Evolutionary conservation across 768 basidiomycete genomes (phyloP).

Genomic region (Tulasnella sp.): DNA sequence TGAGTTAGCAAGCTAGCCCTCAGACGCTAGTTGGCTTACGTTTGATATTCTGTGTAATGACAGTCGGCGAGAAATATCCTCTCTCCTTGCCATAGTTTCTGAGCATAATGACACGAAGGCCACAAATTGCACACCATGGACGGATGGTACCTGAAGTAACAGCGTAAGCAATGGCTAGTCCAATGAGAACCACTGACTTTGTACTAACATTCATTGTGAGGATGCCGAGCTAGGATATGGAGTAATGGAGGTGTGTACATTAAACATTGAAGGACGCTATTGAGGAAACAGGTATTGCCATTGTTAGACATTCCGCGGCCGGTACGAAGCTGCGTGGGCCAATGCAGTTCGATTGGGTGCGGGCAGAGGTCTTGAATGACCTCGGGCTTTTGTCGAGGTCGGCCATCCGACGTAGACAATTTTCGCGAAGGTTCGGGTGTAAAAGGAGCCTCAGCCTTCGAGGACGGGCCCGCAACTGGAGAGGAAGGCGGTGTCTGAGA

Average conservation of each 20-base stretch:
- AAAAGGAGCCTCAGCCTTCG: background rate
- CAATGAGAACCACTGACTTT: too few species aligned
- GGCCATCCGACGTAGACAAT: too few species aligned
- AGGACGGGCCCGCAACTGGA: background rate
- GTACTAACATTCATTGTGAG: conserved; percentile 53
- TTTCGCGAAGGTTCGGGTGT: background rate
- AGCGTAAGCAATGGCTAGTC: background rate
- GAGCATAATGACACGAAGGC: conserved; percentile 27
- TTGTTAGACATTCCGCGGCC: conserved; percentile 68
- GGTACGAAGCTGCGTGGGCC: conserved; percentile 3
- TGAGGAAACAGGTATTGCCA: conserved; percentile 94
- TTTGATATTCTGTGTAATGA: conserved; percentile 45
- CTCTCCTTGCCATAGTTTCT: conserved; percentile 24
- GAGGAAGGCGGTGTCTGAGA: background rate
- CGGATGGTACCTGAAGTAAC: background rate
- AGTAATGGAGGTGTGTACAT: conserved; percentile 86
- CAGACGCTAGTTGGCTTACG: background rate
- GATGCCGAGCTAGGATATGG: conserved; percentile 36
- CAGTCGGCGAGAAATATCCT: conserved; percentile 44
- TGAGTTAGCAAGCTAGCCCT: background rate
- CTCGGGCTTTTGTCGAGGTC: background rate
- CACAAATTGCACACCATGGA: background rate
- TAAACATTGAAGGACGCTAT: conserved; percentile 87
- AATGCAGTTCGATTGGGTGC: background rate
- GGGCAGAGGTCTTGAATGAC: background rate